Conservation (phyloP, 495 filamentous ascomycete genomes). For the Parathielavia hyrcaniae region DNA sequence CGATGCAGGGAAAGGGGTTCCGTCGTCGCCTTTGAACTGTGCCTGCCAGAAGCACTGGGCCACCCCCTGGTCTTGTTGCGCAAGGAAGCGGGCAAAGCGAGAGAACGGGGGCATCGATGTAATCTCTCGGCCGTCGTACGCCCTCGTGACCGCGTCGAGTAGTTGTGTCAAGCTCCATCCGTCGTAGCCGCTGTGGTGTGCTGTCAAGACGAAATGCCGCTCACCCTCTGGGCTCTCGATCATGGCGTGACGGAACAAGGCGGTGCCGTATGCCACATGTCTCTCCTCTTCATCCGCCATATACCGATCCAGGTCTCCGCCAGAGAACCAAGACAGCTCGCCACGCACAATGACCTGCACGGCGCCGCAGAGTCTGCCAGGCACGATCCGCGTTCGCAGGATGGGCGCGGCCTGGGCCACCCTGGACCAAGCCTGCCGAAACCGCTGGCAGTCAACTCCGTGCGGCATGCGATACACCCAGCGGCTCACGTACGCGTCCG, state of each 20-base stretch:
- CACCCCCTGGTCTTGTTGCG: too few species aligned
- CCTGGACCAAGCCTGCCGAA: conserved; percentile 53
- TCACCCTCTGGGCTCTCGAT: conserved; percentile 26
- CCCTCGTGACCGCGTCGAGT: too few species aligned
- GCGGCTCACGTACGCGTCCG: conserved; percentile 19
- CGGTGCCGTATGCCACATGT: neutral
- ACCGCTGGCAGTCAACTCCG: conserved; percentile 41
- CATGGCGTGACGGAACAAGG: conserved; percentile 17
- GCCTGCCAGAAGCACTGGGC: too few species aligned
- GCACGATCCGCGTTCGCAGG: conserved; percentile 37
- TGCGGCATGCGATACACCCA: conserved; percentile 44
- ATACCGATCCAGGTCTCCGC: too few species aligned
- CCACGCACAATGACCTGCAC: conserved; percentile 24
- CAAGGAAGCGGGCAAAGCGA: too few species aligned
- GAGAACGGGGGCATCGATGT: conserved; percentile 25
- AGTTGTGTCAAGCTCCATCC: conserved; percentile 54
- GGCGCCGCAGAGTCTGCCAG: conserved; percentile 14
- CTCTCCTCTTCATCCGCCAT: conserved; percentile 6
- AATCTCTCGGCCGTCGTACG: too few species aligned
- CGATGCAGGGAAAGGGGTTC: too few species aligned
- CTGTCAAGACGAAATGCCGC: conserved; percentile 40
- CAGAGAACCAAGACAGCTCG: conserved; percentile 15
- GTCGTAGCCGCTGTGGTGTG: conserved; percentile 61
- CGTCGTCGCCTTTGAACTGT: too few species aligned
- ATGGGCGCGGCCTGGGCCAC: conserved; percentile 46